A percentile compares a stretch with the other conserved stretches of the same genome.
phyloP scores from a whole-genome alignment of 2,329 filamentous ascomycete genomes.

The Orbilia brochopaga region DNA sequence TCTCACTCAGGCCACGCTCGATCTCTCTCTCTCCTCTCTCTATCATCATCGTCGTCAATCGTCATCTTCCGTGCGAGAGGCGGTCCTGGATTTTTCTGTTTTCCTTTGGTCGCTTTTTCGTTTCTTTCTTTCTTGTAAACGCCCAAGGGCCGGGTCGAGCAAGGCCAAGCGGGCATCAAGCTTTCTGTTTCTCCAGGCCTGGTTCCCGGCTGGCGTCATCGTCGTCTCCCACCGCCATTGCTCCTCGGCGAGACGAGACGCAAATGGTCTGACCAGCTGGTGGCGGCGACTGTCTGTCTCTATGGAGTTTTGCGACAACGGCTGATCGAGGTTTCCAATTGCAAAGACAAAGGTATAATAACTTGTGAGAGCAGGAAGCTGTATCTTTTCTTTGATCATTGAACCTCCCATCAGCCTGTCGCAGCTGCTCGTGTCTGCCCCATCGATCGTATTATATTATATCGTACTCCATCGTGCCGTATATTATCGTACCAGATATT shows the following conservation, averaged over 20 bases:
- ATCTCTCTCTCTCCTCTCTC: slow-evolving; percentile 17
- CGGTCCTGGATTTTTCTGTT: neutral
- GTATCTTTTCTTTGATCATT: slow-evolving; percentile 49
- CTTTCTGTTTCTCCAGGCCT: neutral
- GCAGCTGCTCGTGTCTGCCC: neutral
- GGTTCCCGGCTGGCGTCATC: neutral
- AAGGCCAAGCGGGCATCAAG: too few relatives aligned
- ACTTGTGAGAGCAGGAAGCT: neutral
- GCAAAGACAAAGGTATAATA: slow-evolving; percentile 47
- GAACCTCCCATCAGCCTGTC: slow-evolving; percentile 26
- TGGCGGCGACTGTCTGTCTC: slow-evolving; percentile 24
- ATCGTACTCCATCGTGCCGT: too few relatives aligned
- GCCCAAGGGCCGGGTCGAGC: too few relatives aligned
- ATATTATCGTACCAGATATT: too few relatives aligned
- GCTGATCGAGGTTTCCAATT: slow-evolving; percentile 49
- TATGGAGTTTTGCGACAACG: slow-evolving; percentile 51
- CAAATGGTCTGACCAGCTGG: slow-evolving; percentile 33
- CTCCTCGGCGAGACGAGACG: neutral
- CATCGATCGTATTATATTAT: neutral
- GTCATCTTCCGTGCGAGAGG: too few relatives aligned
- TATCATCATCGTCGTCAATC: slow-evolving; percentile 8
- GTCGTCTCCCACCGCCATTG: neutral
- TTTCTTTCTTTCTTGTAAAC: too few relatives aligned
- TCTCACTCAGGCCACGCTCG: neutral
- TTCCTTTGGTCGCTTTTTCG: too few relatives aligned